A percentile compares a stretch with the other conserved stretches of the same genome.
Conservation (phyloP, 202 grass and related monocot genomes). For the Setaria viridis region DNA sequence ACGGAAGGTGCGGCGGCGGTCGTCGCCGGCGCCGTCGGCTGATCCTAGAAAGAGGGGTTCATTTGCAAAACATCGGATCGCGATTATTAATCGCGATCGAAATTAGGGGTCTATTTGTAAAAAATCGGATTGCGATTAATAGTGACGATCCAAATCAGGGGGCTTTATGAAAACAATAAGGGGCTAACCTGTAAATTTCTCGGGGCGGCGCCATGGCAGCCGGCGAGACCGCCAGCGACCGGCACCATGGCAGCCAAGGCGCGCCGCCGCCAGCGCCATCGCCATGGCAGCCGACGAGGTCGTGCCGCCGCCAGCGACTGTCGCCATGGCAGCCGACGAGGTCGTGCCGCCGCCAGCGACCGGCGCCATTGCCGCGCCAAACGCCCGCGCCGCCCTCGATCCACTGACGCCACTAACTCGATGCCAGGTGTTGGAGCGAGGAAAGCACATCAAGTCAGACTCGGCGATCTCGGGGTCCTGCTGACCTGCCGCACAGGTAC, state of each 20-base stretch:
- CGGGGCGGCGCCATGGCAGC: not conserved
- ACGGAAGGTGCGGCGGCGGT: not conserved
- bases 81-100: not conserved
- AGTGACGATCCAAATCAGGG: too few species aligned
- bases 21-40: not conserved
- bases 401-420: not conserved
- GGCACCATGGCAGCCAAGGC: not conserved
- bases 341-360: not conserved
- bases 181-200: not conserved
- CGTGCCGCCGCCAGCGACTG: too few species aligned
- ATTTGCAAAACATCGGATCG: not conserved
- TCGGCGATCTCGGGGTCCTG: not conserved
- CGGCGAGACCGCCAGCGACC: not conserved
- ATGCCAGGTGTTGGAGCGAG: not conserved
- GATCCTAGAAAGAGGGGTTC: not conserved
- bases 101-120: not conserved
- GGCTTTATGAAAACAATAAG: too few species aligned
- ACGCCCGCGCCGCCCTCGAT: not conserved
- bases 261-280: not conserved
- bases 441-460: not conserved
- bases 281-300: too few species aligned
- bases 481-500: not conserved
- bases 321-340: not conserved
- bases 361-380: not conserved
- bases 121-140: too few species aligned